Evolutionary conservation across 2,329 filamentous ascomycete genomes (phyloP), one percentile per base, ranked within the genome.

Genomic region (Aschersonia sp.): DNA sequence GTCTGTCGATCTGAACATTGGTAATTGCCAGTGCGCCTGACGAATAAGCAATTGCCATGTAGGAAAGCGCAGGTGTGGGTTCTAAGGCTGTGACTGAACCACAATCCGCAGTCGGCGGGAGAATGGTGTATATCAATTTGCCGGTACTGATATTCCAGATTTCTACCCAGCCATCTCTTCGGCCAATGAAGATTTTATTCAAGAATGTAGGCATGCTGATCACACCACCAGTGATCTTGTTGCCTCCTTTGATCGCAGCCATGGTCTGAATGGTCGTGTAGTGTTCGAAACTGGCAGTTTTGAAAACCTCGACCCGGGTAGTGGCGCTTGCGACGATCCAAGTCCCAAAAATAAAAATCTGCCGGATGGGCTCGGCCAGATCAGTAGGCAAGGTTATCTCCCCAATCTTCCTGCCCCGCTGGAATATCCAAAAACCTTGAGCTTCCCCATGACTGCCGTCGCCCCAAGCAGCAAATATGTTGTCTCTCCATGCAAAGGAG

Each of bases 111-210:
- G 77, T 76, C 0, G 85, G 81, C 1, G 92, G 85, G 11, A 92
- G 69, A 46, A 98, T 82, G 2, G 88, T 94, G 64, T 96, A 94
- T 31, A 98, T 79, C 47, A 96, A 73, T 63, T 94, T 95, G 44
- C 78, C 89, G 4, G 87, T 95, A 60, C 85, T 94, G 51, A 98
- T 71, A 60, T 98, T 98, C 90, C 92, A 98, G 46, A 98, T 94
- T 60, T 98, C 92, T 7, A 96, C 82, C 63, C 81, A 84, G 6
- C 92, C 92, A 62, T 98, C 88, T 53, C 77, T 78, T 57, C 87
- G 81, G 8, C 87, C 94, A 3, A 87, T 85, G 54, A 97, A 87
- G 43, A 98, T 78, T 66, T 98, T 98, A 72, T 98, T 98, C 51
- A 98, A 67, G 63, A 88, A 94, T 0, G 92, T 97, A 1, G 90